Evolutionary conservation across 2,329 filamentous ascomycete species (phyloP).

Genomic region (Cladophialophora bantiana): DNA sequence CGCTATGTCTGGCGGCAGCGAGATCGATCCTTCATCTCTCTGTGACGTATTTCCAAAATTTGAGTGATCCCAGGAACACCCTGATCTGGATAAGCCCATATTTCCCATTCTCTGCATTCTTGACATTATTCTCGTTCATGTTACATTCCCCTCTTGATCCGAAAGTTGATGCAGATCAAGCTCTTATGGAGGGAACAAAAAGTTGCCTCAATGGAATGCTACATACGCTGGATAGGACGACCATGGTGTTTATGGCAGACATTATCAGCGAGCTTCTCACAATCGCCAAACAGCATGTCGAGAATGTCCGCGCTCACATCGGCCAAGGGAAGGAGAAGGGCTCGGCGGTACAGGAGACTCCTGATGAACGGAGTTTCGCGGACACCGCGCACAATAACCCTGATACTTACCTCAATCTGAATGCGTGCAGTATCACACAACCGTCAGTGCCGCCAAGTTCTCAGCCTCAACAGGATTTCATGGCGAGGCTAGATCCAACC

Average conservation of each 20-base stretch:
- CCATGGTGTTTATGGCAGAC: background rate
- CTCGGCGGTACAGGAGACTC: background rate
- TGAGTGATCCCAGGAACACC: conserved; percentile 12
- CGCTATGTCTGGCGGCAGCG: conserved; percentile 21
- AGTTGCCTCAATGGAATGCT: conserved; percentile 5
- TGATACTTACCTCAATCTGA: background rate
- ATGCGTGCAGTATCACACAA: background rate
- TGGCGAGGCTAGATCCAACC: background rate
- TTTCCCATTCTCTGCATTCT: conserved; percentile 21
- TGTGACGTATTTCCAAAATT: conserved; percentile 16
- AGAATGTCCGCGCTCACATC: background rate
- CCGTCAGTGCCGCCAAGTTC: background rate
- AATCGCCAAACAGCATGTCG: conserved; percentile 8
- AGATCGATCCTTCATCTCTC: conserved; percentile 25
- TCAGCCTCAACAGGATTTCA: background rate
- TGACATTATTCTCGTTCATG: conserved; percentile 24
- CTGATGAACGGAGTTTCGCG: background rate
- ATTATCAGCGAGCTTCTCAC: conserved; percentile 8
- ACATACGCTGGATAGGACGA: conserved; percentile 2
- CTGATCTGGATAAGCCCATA: conserved; percentile 24
- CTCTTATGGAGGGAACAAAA: conserved; percentile 13
- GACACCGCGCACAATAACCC: background rate
- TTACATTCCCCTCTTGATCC: conserved; percentile 21
- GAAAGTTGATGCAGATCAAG: conserved; percentile 14
- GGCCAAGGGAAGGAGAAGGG: background rate